Base-by-base conservation (phyloP, 352 stramenopile genomes). In the Phytophthora pluvialis region DNA sequence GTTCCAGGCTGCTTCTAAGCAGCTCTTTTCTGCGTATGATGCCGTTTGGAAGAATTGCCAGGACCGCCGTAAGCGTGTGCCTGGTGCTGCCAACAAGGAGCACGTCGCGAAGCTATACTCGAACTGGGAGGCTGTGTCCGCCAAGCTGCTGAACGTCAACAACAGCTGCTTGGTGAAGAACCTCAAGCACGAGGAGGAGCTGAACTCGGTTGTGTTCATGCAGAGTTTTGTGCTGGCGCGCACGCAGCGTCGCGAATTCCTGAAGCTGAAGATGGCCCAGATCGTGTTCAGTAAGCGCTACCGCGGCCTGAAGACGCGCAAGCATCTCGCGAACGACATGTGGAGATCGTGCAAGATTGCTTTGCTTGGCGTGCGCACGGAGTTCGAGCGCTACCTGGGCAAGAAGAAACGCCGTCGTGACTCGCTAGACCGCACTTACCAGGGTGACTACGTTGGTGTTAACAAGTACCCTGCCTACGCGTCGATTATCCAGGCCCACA, bases 381-480 rank as follows among this genome's bases (percentile, higher is more conserved):
- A 93, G 55, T 95, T 95, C 45, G 86, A 95, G 75, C 83, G 83
- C 18, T 95, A 89, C 63, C 60, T 91, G 35, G 83, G 84, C 60
- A 85, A 93, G 80, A 95, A 95, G 72, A 93, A 93, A 75, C 86
- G 86, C 54, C 84, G 86, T 49, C 84, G 86, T 55, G 77, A 93
- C 72, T 86, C 86, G 46, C 70, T 95, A 3, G 86, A 95, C 60
- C 84, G 83, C 43, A 46, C 63, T 33, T 95, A 93, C 73, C 64
- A 82, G 62, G 84, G 76, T 26, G 86, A 95, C 59, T 95, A 95
- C 73, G 89, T 95, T 43, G 81, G 83, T 38, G 62, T 89, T 25
- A 89, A 86, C 67, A 84, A 81, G 65, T 91, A 82, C 50, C 72
- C 81, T 32, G 82, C 76, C 26, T 90, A 93, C 48, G 69, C 67